Evolutionary conservation across 73 alveolate species (phyloP), one percentile per base, ranked within the genome.

Genomic region (Paramecium sonneborni): DNA sequence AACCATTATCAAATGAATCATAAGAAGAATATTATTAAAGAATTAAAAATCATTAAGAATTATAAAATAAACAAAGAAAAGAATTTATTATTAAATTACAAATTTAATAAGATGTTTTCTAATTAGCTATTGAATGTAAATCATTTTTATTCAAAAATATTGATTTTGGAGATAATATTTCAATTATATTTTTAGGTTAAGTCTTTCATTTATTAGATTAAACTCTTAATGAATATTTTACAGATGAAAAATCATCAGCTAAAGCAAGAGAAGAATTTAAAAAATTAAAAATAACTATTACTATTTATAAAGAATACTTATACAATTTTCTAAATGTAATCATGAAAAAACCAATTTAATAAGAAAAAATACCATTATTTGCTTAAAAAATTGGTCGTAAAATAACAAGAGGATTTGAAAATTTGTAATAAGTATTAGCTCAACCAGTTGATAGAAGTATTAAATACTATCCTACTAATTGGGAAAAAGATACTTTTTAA

Each of bases 401-500:
- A n/a, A n/a, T n/a, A n/a, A n/a, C n/a, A n/a, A n/a, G n/a, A n/a
- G n/a, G n/a, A n/a, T n/a, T n/a, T n/a, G n/a, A n/a, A n/a, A n/a
- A n/a, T n/a, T n/a, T n/a, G n/a, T n/a, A n/a, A 5, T 18, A 84
- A 24, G 52, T 44, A 11, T 24, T 44, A 6, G 92, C 62, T 7
- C 18, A 41, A 35, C 8, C 26, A 3, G 57, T 84, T 1, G 84
- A 84, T 20, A 30, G 28, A 43, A 37, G 20, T 41, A 24, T 43
- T 21, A 43, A 38, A 44, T 57, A 84, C 18, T 84, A 44, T 26
- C n/a, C 39, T 14, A 24, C 38, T 8, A 52, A 84, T 26, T 84
- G 92, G 92, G 37, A 84, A 43, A 15, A 38, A n/a, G 69, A 44
- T 9, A 24, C 39, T 7, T 84, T 44, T 84, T 76, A 84, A 5